Evolutionary conservation across 495 filamentous ascomycete species (phyloP).

Genomic region (Peziza echinospora): DNA sequence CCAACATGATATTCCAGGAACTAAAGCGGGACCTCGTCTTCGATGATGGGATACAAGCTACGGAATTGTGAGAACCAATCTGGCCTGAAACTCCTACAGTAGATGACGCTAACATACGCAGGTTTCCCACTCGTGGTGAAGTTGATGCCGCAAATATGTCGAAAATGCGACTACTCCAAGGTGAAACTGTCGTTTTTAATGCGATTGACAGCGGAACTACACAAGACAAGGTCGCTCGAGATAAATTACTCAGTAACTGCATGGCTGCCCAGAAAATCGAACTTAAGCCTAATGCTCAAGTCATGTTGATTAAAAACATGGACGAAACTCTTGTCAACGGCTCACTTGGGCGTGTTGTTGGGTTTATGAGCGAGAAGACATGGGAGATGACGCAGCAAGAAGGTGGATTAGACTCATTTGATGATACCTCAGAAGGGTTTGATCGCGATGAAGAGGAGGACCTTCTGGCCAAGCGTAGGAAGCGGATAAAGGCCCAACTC

Average conservation of each 20-base stretch:
- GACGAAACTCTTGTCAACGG: constrained; percentile 88
- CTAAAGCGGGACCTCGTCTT: constrained; percentile 49
- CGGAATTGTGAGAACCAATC: constrained; percentile 45
- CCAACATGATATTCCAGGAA: constrained; percentile 45
- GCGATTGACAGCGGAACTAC: constrained; percentile 57
- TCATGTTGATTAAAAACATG: constrained; percentile 99
- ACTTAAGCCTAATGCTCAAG: constrained; percentile 80
- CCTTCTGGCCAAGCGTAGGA: not conserved
- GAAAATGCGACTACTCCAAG: constrained; percentile 49
- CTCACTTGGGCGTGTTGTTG: constrained; percentile 63
- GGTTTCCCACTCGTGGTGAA: constrained; percentile 75
- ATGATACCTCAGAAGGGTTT: constrained; percentile 23
- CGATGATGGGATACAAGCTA: constrained; percentile 61
- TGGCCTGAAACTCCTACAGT: not conserved
- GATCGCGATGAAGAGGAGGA: not conserved
- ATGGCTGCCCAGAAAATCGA: constrained; percentile 65
- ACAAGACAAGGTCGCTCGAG: constrained; percentile 38
- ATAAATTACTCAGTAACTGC: constrained; percentile 66
- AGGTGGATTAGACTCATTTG: constrained; percentile 17
- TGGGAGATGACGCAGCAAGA: constrained; percentile 45
- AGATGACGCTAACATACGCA: constrained; percentile 16
- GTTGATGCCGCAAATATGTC: constrained; percentile 66
- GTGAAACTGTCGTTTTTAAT: constrained; percentile 43
- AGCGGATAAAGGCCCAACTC: not conserved
- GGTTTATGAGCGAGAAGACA: constrained; percentile 63